Conservation (phyloP, 1,284 basidiomycete genomes). For the Ustilago loliicola region DNA sequence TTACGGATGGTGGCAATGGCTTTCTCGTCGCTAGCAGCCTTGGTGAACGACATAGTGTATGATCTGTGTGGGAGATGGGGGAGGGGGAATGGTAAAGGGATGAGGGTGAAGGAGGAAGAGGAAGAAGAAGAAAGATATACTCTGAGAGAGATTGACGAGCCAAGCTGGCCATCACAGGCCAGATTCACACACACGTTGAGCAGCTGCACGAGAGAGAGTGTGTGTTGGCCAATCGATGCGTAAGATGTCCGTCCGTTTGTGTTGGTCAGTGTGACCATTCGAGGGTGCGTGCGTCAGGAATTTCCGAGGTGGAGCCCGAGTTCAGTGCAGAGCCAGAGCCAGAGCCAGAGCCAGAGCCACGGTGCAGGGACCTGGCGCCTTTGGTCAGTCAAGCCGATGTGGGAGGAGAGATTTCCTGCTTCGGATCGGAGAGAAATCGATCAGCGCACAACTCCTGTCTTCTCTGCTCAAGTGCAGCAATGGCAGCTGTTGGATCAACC, state of each 20-base stretch:
- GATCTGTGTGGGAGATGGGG: not conserved
- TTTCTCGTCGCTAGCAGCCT: constrained; percentile 59
- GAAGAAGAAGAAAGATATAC: constrained; percentile 14
- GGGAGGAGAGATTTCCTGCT: too few relatives aligned
- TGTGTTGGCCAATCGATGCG: constrained; percentile 21
- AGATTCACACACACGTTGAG: not conserved
- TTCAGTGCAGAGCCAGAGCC: not conserved
- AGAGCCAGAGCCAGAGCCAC: not conserved
- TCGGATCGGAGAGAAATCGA: constrained; percentile 5
- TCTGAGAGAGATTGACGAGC: not conserved
- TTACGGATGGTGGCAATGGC: constrained; percentile 64
- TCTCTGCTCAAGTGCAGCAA: not conserved
- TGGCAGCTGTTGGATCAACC: not conserved
- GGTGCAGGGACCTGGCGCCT: not conserved
- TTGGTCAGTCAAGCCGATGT: too few relatives aligned
- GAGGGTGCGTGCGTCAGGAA: constrained; percentile 10
- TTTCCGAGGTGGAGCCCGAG: constrained; percentile 4
- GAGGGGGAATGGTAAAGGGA: constrained; percentile 4
- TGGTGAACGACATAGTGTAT: constrained; percentile 57
- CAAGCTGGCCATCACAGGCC: constrained; percentile 5
- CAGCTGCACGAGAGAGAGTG: not conserved
- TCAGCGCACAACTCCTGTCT: not conserved
- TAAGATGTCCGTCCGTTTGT: not conserved
- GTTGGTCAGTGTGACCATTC: too few relatives aligned
- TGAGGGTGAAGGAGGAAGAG: constrained; percentile 22